Evolutionary conservation across 768 basidiomycete species (phyloP).

Genomic region (Chalciporus chontae): DNA sequence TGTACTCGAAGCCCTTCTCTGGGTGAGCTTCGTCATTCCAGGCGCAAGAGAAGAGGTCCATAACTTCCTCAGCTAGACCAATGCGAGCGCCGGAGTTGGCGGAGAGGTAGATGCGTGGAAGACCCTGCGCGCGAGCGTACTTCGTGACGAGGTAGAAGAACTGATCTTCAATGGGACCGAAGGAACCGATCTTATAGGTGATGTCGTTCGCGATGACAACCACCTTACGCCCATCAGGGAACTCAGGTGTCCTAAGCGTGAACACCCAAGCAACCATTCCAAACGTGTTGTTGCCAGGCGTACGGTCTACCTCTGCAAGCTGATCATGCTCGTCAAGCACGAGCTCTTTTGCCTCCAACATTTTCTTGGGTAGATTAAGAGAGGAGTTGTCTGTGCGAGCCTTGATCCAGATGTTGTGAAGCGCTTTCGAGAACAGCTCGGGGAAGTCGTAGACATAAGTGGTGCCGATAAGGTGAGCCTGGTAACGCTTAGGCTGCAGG

Average conservation of each 20-base stretch:
- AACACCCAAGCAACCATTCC: slow-evolving; percentile 99
- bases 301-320: slow-evolving; percentile 84
- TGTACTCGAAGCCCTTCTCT: slow-evolving; percentile 94
- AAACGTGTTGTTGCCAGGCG: slow-evolving; percentile 90
- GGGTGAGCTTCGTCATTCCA: slow-evolving; percentile 82
- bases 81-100: slow-evolving; percentile 99
- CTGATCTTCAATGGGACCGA: slow-evolving; percentile 92
- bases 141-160: slow-evolving; percentile 96
- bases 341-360: slow-evolving; percentile 84
- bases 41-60: slow-evolving; percentile 84
- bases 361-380: slow-evolving; percentile 68
- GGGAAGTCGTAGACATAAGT: slow-evolving; percentile 99
- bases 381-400: slow-evolving; percentile 61
- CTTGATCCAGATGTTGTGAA: slow-evolving; percentile 89
- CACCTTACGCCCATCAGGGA: slow-evolving; percentile 78
- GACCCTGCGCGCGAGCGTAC: slow-evolving; percentile 82
- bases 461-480: slow-evolving; percentile 96
- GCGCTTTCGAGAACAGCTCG: slow-evolving; percentile 95
- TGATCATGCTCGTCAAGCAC: slow-evolving; percentile 92
- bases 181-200: slow-evolving; percentile 97
- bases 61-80: slow-evolving; percentile 89
- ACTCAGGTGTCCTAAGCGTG: slow-evolving; percentile 89
- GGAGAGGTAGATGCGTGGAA: slow-evolving; percentile 96
- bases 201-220: slow-evolving; percentile 98
- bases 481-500: slow-evolving; percentile 96